Evolutionary conservation across 495 filamentous ascomycete species (phyloP), one percentile per base, ranked within the genome.

Genomic region (Daldinia vernicosa): DNA sequence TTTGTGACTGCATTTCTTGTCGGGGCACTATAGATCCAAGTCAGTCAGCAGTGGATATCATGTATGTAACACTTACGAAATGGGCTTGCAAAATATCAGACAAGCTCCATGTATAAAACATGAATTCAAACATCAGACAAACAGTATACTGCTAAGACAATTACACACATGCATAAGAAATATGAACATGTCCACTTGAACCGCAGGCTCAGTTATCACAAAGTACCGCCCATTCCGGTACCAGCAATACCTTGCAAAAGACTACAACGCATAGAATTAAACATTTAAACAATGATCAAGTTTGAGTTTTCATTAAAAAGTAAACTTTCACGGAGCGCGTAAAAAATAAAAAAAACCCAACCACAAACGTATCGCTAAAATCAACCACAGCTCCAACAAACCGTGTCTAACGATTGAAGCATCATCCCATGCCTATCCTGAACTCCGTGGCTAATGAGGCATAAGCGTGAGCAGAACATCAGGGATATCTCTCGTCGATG

Each of bases 391-490:
- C 24, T 7, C 11, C 45, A 24, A 26, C 45, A 53, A 27, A 5
- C 24, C 50, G 15, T 17, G 15, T 53, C 50, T 53, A 53, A 17
- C 50, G 15, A 53, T 30, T 30, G 12, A 30, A 53, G 50, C 50
- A 53, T 28, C 54, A 24, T 14, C 66, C 53, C 30, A 8, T 17
- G 45, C 61, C 17, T 40, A 59, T 63, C 67, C 61, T 61, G 55
- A 70, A 70, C 67, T 54, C 67, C 67, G 61, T 47, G 50, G 67
- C 67, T 70, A 56, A 60, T 28, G 22, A 40, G 15, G 22, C 56
- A 45, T 60, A 14, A 28, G 56, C 54, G 17, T 57, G 32, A 57
- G 33, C 53, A 57, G 33, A 24, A 57, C 27, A 33, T 35, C 32
- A 57, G 50, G 50, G 24, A 53, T 53, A 53, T 53, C 50, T 53